phyloP scores from a whole-genome alignment of 2,329 filamentous ascomycete species.

The Hymenoscyphus repandus region DNA sequence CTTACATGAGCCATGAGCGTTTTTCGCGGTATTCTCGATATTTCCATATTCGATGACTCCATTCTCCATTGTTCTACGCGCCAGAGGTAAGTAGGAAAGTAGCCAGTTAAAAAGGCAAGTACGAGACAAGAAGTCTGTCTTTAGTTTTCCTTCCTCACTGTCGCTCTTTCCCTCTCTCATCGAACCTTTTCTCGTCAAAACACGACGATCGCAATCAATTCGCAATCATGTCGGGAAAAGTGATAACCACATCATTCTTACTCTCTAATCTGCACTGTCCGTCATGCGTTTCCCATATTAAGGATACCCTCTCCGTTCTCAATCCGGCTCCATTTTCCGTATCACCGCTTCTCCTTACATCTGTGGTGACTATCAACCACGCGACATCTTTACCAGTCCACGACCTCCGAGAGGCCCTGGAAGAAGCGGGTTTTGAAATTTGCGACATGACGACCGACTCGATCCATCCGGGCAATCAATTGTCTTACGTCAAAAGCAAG shows the following conservation, averaged over 20 bases:
- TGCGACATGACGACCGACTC: conserved; percentile 30
- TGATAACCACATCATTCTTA: conserved; percentile 42
- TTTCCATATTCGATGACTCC: too few species aligned
- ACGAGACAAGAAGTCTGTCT: too few species aligned
- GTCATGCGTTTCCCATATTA: conserved; percentile 65
- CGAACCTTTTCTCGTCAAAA: too few species aligned
- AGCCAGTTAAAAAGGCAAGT: too few species aligned
- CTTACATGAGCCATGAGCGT: too few species aligned
- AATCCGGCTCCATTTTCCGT: conserved; percentile 50
- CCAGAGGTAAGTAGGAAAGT: too few species aligned
- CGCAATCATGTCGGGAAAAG: conserved; percentile 2
- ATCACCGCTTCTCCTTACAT: conserved; percentile 66
- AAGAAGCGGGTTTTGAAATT: conserved; percentile 55
- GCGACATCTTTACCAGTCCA: conserved; percentile 38
- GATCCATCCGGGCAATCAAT: not conserved
- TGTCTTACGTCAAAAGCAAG: conserved; percentile 12
- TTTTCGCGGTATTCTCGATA: too few species aligned
- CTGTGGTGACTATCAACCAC: conserved; percentile 60
- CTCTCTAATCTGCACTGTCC: conserved; percentile 74
- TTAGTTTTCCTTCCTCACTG: too few species aligned
- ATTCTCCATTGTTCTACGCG: too few species aligned
- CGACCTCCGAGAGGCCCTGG: conserved; percentile 42
- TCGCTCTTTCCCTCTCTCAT: too few species aligned
- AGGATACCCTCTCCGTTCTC: conserved; percentile 46
- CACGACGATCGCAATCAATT: not conserved